Base-by-base conservation (phyloP, 2,329 filamentous ascomycete species). In the Dendrostoma leiphaemia region DNA sequence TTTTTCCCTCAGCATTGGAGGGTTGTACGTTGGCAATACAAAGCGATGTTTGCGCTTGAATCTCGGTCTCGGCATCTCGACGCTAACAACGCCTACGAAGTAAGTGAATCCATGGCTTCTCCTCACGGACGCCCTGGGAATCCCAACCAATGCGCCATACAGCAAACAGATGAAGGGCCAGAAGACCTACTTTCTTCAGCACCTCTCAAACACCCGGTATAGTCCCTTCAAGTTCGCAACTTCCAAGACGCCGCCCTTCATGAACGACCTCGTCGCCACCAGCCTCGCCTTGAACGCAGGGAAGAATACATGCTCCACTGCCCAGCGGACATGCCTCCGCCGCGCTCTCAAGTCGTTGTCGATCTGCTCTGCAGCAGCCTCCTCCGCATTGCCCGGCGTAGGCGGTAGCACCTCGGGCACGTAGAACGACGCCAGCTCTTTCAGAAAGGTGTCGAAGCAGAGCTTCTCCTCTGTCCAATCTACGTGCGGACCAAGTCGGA, bases 131-230 rank as follows among this genome's bases (percentile, higher is more conserved):
- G 5, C 6, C 19, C 32, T 21, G 7, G 28, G 15, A 15, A 0
- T 17, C 29, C 38, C 37, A 43, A 28, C 35, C 17, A 29, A 38
- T 12, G 23, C 28, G 35, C 31, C 28, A 23, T 46, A n/a, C 21
- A 24, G 32, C 41, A 29, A 19, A 23, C 21, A 31, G n/a, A 38
- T 6, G 23, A 19, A 29, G 28, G 23, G 34, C 4, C 3, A n/a
- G 4, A 8, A 26, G n/a, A 12, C 23, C 23, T 32, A 19, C 10
- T 17, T 37, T 15, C 29, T 32, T 57, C 70, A 97, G 69, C 94
- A 97, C 51, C 94, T 78, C 73, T 99, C 94, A 77, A 99, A 99
- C 3, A 97, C 92, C 43, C 90, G 79, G 70, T 99, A 99, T 54
- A 99, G 68, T 0, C 92, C 91, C 70, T 96, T 97, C 56, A 97